Percentiles rank a stretch among this genome's conserved stretches.
These are phyloP conservation scores for Entonaema liquescens DNA, from an alignment of 495 filamentous ascomycete genomes.

Conservation along the genomic window DNA sequence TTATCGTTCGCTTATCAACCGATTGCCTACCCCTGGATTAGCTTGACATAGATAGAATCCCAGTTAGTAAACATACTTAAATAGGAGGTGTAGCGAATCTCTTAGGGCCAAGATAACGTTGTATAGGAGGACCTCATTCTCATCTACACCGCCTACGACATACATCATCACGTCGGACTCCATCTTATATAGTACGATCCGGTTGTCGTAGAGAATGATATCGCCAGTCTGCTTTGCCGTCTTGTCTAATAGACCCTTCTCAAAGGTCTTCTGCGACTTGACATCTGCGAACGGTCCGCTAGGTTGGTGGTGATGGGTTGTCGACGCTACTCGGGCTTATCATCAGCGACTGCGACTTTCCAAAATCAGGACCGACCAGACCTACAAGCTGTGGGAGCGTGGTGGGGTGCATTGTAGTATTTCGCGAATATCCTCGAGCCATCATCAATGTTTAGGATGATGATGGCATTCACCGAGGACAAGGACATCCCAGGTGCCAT, in stretches of 20 bases:
- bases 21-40: slow-evolving; percentile 69
- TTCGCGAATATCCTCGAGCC: slow-evolving; percentile 91
- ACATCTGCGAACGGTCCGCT: slow-evolving; percentile 84
- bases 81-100: slow-evolving; percentile 87
- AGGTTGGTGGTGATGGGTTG: slow-evolving; percentile 39
- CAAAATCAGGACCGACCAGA: slow-evolving; percentile 3
- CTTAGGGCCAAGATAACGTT: slow-evolving; percentile 88
- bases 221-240: slow-evolving; percentile 94
- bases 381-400: slow-evolving; percentile 61
- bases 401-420: slow-evolving; percentile 92
- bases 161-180: slow-evolving; percentile 98
- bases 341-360: slow-evolving; percentile 9
- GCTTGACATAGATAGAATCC: neutral
- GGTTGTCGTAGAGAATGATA: slow-evolving; percentile 95
- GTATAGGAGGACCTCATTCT: slow-evolving; percentile 97
- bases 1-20: slow-evolving; percentile 94
- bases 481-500: slow-evolving; percentile 75
- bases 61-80: slow-evolving; percentile 73
- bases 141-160: slow-evolving; percentile 88
- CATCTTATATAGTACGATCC: slow-evolving; percentile 95
- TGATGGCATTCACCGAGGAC: slow-evolving; percentile 90
- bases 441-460: slow-evolving; percentile 88
- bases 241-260: slow-evolving; percentile 95
- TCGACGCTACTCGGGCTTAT: slow-evolving; percentile 27
- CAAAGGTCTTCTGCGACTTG: slow-evolving; percentile 93